These are phyloP conservation scores for Ceratobasidium sp. DNA, from an alignment of 1,284 basidiomycete species.

Conservation along the genomic window DNA sequence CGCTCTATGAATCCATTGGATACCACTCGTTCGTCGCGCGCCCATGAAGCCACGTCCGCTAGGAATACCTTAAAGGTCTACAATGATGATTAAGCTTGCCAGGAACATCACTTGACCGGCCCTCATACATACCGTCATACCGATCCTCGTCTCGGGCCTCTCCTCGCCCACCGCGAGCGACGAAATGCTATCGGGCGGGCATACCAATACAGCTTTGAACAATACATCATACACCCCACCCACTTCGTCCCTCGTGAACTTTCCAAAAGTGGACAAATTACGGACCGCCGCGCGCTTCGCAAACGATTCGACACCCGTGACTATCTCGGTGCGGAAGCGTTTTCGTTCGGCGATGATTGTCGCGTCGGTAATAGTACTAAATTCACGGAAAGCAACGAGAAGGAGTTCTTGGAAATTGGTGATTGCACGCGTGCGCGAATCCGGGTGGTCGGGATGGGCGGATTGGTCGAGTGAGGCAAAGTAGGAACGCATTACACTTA, in stretches of 20 bases:
- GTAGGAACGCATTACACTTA: conserved; percentile 92
- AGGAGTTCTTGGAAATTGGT: conserved; percentile 98
- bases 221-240: conserved; percentile 90
- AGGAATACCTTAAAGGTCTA: conserved; percentile 89
- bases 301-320: conserved; percentile 93
- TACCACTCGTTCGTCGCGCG: conserved; percentile 92
- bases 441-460: conserved; percentile 88
- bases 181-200: conserved; percentile 62
- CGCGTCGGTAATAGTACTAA: conserved; percentile 95
- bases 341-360: conserved; percentile 88
- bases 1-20: conserved; percentile 87
- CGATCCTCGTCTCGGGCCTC: conserved; percentile 88
- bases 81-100: not conserved
- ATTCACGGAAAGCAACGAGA: conserved; percentile 96
- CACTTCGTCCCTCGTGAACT: conserved; percentile 89
- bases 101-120: not conserved
- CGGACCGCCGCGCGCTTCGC: conserved; percentile 93
- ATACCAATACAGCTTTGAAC: conserved; percentile 85
- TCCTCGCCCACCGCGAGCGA: conserved; percentile 57
- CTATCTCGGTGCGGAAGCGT: conserved; percentile 88
- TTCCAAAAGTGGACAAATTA: conserved; percentile 81
- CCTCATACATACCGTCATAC: conserved; percentile 53
- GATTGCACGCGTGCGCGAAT: conserved; percentile 91
- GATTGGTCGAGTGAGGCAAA: conserved; percentile 94
- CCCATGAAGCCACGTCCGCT: conserved; percentile 95